Evolutionary conservation across 2,329 filamentous ascomycete genomes (phyloP).

Genomic region (Phaeosphaeriaceae sp.): DNA sequence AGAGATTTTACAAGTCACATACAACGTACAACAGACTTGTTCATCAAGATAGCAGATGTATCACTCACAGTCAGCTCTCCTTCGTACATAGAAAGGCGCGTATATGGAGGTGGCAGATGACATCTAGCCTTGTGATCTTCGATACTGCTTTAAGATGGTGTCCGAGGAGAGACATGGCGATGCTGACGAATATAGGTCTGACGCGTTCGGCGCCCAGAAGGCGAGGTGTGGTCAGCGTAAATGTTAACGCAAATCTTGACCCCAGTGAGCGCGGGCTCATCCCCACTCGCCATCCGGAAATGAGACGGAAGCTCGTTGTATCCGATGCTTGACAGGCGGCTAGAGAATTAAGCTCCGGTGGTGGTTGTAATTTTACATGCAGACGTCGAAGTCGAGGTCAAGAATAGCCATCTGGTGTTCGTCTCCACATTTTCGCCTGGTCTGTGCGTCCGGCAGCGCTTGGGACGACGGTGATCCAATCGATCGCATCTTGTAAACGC

Average conservation of each 20-base stretch:
- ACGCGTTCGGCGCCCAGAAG: neutral
- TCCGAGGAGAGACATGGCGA: neutral
- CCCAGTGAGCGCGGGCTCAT: neutral
- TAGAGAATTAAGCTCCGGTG: constrained; percentile 11
- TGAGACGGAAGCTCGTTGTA: neutral
- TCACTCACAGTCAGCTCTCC: too few relatives aligned
- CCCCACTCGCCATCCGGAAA: constrained; percentile 2
- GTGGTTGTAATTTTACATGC: constrained; percentile 4
- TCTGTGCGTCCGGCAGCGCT: constrained; percentile 21
- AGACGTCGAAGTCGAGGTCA: constrained; percentile 9
- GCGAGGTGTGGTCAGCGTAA: neutral
- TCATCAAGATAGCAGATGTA: too few relatives aligned
- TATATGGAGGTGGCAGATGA: too few relatives aligned
- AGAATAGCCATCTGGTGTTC: constrained; percentile 19
- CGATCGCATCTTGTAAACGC: constrained; percentile 27
- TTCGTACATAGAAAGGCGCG: too few relatives aligned
- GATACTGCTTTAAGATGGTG: neutral
- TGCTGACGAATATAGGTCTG: neutral
- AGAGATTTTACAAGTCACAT: too few relatives aligned
- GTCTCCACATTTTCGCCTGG: constrained; percentile 13
- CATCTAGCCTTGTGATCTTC: neutral
- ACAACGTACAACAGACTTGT: too few relatives aligned
- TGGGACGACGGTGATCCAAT: constrained; percentile 24
- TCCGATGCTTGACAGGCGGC: constrained; percentile 9
- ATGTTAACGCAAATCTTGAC: neutral